Evolutionary conservation across 345 rosid genomes (phyloP).

Genomic region (Brassica juncea): DNA sequence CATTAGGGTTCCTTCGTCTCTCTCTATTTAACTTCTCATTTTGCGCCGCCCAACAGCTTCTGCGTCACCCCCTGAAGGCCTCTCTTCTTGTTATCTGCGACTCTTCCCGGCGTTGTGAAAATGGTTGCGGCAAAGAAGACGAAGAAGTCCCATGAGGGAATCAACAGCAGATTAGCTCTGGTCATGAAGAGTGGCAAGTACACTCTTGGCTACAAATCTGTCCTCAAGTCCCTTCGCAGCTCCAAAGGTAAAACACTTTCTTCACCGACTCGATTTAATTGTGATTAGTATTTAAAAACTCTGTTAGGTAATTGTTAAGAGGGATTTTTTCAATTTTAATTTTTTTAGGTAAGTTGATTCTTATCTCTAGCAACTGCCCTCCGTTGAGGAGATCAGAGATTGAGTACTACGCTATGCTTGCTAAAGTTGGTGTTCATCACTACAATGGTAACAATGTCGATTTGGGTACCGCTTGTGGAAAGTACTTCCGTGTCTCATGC

Average conservation of each 20-base stretch:
- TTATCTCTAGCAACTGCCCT: conserved; percentile 71
- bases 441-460: conserved; percentile 64
- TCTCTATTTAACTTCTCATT: conserved; percentile 9
- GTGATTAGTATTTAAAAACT: not conserved
- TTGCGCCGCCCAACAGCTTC: conserved; percentile 3
- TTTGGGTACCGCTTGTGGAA: conserved; percentile 80
- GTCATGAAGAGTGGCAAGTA: conserved; percentile 84
- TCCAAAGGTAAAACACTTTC: conserved; percentile 55
- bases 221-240: conserved; percentile 65
- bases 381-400: conserved; percentile 83
- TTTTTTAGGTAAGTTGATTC: conserved; percentile 52
- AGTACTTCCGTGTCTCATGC: conserved; percentile 77
- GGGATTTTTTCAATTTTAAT: not conserved
- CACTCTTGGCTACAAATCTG: conserved; percentile 76
- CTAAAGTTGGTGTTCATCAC: conserved; percentile 41
- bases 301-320: not conserved
- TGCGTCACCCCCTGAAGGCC: not conserved
- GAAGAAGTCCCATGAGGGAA: conserved; percentile 92
- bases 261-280: not conserved
- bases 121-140: conserved; percentile 40
- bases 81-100: not conserved
- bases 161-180: conserved; percentile 78
- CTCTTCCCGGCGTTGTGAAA: conserved; percentile 28
- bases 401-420: conserved; percentile 51
- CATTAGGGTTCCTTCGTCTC: conserved; percentile 1